Evolutionary conservation across 2,329 filamentous ascomycete species (phyloP).

Genomic region (Fusarium buharicum): DNA sequence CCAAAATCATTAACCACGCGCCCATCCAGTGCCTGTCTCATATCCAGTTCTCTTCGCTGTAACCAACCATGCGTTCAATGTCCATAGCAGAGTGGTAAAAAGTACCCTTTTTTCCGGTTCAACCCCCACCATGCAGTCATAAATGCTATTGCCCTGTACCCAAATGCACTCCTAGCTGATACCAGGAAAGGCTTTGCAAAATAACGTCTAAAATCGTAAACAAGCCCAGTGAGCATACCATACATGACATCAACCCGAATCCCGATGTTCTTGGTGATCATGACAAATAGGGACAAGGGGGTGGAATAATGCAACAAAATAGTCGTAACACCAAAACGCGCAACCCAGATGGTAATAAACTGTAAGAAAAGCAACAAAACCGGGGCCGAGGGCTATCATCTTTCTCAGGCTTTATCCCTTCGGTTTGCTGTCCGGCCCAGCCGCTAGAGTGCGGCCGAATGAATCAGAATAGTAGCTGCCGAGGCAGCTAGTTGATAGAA

Average conservation of each 20-base stretch:
- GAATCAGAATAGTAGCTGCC: not conserved
- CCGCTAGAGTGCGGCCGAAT: conserved; percentile 1
- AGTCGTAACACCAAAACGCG: conserved; percentile 11
- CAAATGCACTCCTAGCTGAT: conserved; percentile 26
- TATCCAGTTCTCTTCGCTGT: conserved; percentile 25
- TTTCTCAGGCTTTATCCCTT: conserved; percentile 28
- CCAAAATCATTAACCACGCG: conserved; percentile 42
- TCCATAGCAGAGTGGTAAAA: conserved; percentile 28
- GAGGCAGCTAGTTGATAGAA: conserved; percentile 4
- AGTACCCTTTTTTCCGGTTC: conserved; percentile 32
- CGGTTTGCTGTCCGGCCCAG: conserved; percentile 26
- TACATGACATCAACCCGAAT: conserved; percentile 28
- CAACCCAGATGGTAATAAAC: not conserved
- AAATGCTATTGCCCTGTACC: conserved; percentile 34
- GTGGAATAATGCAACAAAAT: conserved; percentile 22
- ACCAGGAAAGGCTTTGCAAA: conserved; percentile 20
- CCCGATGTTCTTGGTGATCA: conserved; percentile 16
- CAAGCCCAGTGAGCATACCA: conserved; percentile 32
- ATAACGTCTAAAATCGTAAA: conserved; percentile 41
- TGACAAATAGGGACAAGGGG: conserved; percentile 14
- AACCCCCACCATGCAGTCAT: conserved; percentile 39
- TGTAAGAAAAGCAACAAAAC: conserved; percentile 12
- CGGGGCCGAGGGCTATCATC: not conserved
- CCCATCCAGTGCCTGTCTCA: conserved; percentile 21
- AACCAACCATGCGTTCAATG: conserved; percentile 30